Evolutionary conservation across 352 stramenopile genomes (phyloP), one percentile per base, ranked within the genome.

Genomic region (Phytophthora fragariaefolia): DNA sequence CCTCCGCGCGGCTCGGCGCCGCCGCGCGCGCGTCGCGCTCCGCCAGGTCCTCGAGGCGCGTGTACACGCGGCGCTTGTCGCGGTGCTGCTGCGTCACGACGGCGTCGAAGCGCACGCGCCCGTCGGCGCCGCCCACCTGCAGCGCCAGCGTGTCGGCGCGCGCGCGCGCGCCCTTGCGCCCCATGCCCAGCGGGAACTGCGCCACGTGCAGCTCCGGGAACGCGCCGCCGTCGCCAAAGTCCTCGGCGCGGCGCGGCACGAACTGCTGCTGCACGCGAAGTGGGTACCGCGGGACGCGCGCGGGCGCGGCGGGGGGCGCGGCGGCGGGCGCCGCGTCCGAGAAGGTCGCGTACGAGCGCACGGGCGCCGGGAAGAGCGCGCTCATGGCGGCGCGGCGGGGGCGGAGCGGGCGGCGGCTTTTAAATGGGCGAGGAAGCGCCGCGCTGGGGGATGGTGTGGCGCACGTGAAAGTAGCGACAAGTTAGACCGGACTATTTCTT

Each of bases 141-240:
- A 99, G 85, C 51, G 97, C 92, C 26, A 99, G 86, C 18, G 77
- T 83, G 32, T n/a, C n/a, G n/a, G n/a, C n/a, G n/a, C n/a, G n/a
- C n/a, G n/a, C n/a, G n/a, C n/a, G n/a, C n/a, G n/a, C 47, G 22
- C 38, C 42, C 32, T 66, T 74, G 63, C 93, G 93, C 51, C 97
- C 97, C 95, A 99, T 98, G 69, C 94, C 87, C 1, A 98, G 74
- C 8, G 97, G 97, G 72, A 98, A 99, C 79, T 99, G 97, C 61
- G 97, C 95, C 26, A 99, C 79, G 75, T 99, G 97, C 60, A 99
- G 97, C 88, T 99, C 98, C 0, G 97, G 98, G 74, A 97, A 99
- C 49, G 97, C 97, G 38, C 98, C 98, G 43, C 97, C 97, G 77
- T 99, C 97, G 34, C 96, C 97, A 82, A 99, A 99, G 76, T 99